Evolutionary conservation across 805 yeast genomes (phyloP).

Genomic region (Candida saitoana): DNA sequence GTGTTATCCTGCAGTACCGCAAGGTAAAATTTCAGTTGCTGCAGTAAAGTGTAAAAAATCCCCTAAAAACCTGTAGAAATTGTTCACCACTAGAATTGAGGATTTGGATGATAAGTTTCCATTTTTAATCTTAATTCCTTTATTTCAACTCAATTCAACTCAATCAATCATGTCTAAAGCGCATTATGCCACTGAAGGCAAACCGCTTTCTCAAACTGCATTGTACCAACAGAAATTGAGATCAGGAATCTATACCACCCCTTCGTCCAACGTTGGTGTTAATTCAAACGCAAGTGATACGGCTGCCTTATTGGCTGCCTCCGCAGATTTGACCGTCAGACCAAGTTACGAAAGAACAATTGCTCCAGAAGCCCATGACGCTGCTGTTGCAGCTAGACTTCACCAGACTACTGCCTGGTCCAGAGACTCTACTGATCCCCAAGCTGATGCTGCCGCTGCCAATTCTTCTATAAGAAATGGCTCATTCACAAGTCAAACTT

Average conservation of each 20-base stretch:
- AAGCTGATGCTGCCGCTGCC: slow-evolving; percentile 49
- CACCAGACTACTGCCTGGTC: slow-evolving; percentile 48
- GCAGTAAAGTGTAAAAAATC: background rate
- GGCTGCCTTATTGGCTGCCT: slow-evolving; percentile 73
- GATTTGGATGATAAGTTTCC: background rate
- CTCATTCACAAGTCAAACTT: slow-evolving; percentile 16
- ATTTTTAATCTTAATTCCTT: background rate
- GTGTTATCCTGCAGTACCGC: background rate
- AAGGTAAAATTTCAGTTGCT: background rate
- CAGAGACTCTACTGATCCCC: slow-evolving; percentile 40
- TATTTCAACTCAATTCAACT: background rate
- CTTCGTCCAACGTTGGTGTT: slow-evolving; percentile 53
- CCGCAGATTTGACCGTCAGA: slow-evolving; percentile 57
- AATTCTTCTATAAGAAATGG: slow-evolving; percentile 4
- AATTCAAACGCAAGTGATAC: slow-evolving; percentile 65
- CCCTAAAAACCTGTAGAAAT: background rate
- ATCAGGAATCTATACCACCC: slow-evolving; percentile 60
- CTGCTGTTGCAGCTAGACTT: slow-evolving; percentile 47
- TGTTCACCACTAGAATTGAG: background rate
- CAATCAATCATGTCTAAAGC: slow-evolving; percentile 28
- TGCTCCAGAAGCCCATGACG: slow-evolving; percentile 60
- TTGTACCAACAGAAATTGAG: slow-evolving; percentile 68
- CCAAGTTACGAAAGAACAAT: slow-evolving; percentile 60
- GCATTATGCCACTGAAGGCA: slow-evolving; percentile 66
- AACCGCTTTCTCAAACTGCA: slow-evolving; percentile 71